Evolutionary conservation across 371 early-diverging fungal species (phyloP), one percentile per base, ranked within the genome.

Genomic region (Cokeromyces recurvatus): DNA sequence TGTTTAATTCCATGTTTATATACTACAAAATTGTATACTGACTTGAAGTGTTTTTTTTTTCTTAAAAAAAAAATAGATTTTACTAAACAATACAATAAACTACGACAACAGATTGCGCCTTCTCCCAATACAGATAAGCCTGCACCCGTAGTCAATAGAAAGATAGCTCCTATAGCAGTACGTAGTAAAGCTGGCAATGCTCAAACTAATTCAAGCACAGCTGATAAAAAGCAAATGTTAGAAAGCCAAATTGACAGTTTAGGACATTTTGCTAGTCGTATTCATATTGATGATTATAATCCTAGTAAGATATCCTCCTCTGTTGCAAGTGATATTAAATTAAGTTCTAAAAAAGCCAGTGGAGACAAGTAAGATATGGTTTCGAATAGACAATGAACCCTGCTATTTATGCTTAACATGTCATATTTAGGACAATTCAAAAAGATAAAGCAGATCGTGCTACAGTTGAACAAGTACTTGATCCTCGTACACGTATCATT

Each of bases 401-500:
- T 42, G 12, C 14, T 38, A n/a, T 16, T n/a, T 19, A n/a, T n/a
- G n/a, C n/a, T n/a, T n/a, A n/a, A n/a, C n/a, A n/a, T n/a, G n/a
- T 31, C 15, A 8, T 39, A 11, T 31, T 32, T 49, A 66, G 66
- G 48, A 62, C 59, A 1, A 52, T 54, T 4, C 61, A 62, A 46
- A 86, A 76, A 35, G 99, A 99, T 73, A 97, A 96, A 65, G 76
- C 98, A 0, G 97, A 99, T 58, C 83, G 98, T 16, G 98, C 99
- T 2, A 99, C 99, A 0, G 87, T 89, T 2, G 99, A 98, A 58
- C 98, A 95, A 64, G 99, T 97, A 1, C 69, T 99, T 20, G 99
- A 99, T 71, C 95, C 94, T 9, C 89, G 97, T 40, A 99, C 99
- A 7, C 85, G 96, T 48, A 90, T 91, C 32, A 97, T 99, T 53